Base-by-base conservation (phyloP, 495 filamentous ascomycete genomes). In the Jackrogersella minutella region DNA sequence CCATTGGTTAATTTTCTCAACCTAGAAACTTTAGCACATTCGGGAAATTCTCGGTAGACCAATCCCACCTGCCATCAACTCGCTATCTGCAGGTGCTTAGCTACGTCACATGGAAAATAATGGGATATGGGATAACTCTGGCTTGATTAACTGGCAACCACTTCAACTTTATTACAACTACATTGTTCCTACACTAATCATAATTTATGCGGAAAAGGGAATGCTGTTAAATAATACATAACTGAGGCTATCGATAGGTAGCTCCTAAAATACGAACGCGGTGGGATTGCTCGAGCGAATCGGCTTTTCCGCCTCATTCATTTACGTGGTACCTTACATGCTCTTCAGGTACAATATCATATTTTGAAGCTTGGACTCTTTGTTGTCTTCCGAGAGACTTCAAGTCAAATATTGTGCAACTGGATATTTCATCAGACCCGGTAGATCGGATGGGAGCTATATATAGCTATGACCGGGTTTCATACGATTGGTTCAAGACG, bases 1-100 rank as follows among this genome's bases (percentile, higher is more conserved):
- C 37, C 13, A 62, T 57, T 62, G 64, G 64, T 33, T 30, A 30
- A 36, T 36, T 49, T 52, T 66, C 62, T 54, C 13, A 58, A 65
- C 11, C 49, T 44, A 46, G 51, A n/a, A n/a, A n/a, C n/a, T n/a
- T n/a, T n/a, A n/a, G n/a, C n/a, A 51, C 9, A 9, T n/a, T 44
- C 47, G 58, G 58, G 47, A 52, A 40, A 61, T 43, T 34, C 34
- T 61, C 58, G 58, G 58, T 28, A 44, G 26, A 9, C 30, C 14
- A 22, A 21, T 34, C 31, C 17, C 30, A 36, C 30, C 47, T 19
- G 9, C 30, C 11, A 17, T 51, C 47, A 34, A 3, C 49, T 43
- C 6, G 40, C 40, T 43, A 13, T 46, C 5, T 13, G 9, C 13
- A 41, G 40, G 22, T 21, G 28, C 11, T 47, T 11, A 26, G 43